phyloP scores from a whole-genome alignment of 495 filamentous ascomycete genomes.

The Cercophora newfieldiana region DNA sequence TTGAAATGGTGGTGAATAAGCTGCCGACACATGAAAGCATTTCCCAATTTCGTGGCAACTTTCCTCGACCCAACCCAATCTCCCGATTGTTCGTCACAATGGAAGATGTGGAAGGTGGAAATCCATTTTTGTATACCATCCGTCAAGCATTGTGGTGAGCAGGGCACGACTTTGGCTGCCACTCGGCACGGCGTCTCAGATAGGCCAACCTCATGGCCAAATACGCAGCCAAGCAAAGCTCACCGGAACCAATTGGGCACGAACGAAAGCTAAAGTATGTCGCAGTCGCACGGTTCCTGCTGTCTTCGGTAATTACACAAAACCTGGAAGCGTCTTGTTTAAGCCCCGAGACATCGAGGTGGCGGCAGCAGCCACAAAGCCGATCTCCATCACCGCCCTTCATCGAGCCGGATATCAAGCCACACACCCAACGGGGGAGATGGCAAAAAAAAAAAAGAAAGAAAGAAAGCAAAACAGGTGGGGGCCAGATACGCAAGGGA shows the following conservation, averaged over 20 bases:
- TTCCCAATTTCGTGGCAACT: no score
- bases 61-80: no score
- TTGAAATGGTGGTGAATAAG: no score
- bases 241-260: constrained; percentile 1
- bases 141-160: background rate
- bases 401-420: background rate
- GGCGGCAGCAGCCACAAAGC: background rate
- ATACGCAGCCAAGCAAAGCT: background rate
- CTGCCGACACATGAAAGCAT: no score
- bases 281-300: background rate
- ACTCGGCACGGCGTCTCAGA: background rate
- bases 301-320: constrained; percentile 11
- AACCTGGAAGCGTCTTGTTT: background rate
- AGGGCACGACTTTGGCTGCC: background rate
- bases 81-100: no score
- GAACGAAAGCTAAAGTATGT: background rate
- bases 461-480: background rate
- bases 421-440: background rate
- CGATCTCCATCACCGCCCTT: background rate
- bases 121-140: background rate
- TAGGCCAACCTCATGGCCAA: background rate
- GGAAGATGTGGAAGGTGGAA: background rate
- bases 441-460: background rate
- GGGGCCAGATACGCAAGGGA: background rate
- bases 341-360: constrained; percentile 2